Conservation (phyloP, 352 stramenopile genomes). For the Aphanomyces cochlioides region DNA sequence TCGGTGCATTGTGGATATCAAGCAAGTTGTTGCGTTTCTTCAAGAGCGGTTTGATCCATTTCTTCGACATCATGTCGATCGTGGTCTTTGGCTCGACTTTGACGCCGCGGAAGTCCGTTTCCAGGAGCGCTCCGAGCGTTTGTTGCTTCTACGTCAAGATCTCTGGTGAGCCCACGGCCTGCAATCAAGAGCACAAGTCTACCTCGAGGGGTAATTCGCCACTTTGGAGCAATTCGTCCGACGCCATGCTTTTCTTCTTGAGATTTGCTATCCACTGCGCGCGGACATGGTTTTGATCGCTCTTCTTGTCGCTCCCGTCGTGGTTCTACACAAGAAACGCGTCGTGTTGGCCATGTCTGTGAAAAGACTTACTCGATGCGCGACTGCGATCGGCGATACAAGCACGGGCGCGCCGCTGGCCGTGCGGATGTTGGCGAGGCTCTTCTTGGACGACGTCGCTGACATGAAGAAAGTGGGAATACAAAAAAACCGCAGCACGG, state of each 20-base stretch:
- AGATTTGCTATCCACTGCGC: conserved; percentile 84
- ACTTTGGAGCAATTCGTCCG: neutral
- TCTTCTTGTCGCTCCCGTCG: conserved; percentile 1
- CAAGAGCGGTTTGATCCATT: conserved; percentile 45
- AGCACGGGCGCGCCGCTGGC: conserved; percentile 36
- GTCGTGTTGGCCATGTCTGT: neutral
- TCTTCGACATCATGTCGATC: conserved; percentile 32
- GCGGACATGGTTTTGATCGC: conserved; percentile 55
- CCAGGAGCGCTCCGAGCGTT: neutral
- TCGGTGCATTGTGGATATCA: conserved; percentile 49
- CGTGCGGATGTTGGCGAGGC: conserved; percentile 31
- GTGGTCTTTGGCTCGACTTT: conserved; percentile 23
- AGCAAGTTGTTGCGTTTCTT: conserved; percentile 63
- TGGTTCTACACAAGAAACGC: conserved; percentile 7
- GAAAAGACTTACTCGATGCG: conserved; percentile 40
- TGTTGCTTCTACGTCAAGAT: no score
- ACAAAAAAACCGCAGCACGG: no score
- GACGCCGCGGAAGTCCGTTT: conserved; percentile 5
- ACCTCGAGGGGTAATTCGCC: no score
- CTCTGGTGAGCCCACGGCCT: no score
- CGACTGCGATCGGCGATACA: conserved; percentile 51
- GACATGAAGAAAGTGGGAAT: neutral
- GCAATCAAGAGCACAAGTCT: no score
- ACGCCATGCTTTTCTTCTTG: conserved; percentile 54
- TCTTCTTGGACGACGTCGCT: conserved; percentile 34